A percentile compares a stretch with the other conserved stretches of the same genome.
These are phyloP conservation scores for Hypoxylon sp. DNA, from an alignment of 2,329 filamentous ascomycete genomes.

Conservation along the genomic window DNA sequence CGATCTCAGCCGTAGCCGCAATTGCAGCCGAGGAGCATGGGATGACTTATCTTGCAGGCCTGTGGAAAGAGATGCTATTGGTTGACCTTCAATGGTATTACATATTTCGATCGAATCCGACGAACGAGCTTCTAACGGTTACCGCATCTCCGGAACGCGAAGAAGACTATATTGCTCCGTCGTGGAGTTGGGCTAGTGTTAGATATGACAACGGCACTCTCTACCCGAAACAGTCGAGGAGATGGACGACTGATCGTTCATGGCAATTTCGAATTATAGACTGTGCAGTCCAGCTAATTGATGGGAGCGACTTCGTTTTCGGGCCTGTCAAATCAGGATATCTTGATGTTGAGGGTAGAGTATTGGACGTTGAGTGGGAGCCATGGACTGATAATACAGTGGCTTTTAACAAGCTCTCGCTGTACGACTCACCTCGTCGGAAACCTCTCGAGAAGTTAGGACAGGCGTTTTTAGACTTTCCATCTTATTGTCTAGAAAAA, in stretches of 20 bases:
- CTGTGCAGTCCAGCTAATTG: constrained; percentile 1
- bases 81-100: constrained; percentile 16
- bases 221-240: constrained; percentile 14
- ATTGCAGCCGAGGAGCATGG: constrained; percentile 9
- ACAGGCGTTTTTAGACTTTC: constrained; percentile 12
- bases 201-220: constrained; percentile 12
- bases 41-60: constrained; percentile 10
- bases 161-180: constrained; percentile 3
- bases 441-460: background rate
- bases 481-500: constrained; percentile 2
- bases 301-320: constrained; percentile 12
- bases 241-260: constrained; percentile 12
- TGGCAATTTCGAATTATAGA: constrained; percentile 14
- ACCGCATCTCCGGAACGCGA: background rate
- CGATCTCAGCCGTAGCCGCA: constrained; percentile 11
- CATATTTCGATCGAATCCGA: constrained; percentile 11
- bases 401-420: constrained; percentile 5
- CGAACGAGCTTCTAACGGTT: background rate
- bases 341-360: constrained; percentile 8
- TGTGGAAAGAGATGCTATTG: constrained; percentile 10
- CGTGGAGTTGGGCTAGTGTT: constrained; percentile 15
- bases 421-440: constrained; percentile 8
- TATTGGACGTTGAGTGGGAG: constrained; percentile 10
- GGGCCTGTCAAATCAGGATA: constrained; percentile 12
- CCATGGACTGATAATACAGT: constrained; percentile 15